Evolutionary conservation across 495 filamentous ascomycete genomes (phyloP).

Genomic region (Terfezia boudieri): DNA sequence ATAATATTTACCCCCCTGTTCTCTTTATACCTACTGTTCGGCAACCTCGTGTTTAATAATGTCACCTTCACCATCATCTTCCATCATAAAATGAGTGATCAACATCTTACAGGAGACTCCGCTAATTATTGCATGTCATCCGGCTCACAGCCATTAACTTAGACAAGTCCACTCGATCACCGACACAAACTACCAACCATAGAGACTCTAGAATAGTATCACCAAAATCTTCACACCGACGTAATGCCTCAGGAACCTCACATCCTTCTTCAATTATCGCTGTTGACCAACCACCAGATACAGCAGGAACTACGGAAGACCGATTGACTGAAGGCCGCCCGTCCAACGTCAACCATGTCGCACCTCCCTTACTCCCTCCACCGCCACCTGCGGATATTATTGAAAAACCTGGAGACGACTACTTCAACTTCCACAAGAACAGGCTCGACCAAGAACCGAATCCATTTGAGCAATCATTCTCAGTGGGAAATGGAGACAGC

Average conservation of each 20-base stretch:
- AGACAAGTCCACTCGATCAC: background rate
- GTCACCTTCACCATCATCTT: too few species aligned
- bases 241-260: background rate
- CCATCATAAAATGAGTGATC: too few species aligned
- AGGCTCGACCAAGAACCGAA: conserved; percentile 47
- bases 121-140: background rate
- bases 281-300: background rate
- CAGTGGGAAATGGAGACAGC: conserved; percentile 39
- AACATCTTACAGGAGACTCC: background rate
- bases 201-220: background rate
- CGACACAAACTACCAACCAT: background rate
- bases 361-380: background rate
- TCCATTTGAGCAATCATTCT: conserved; percentile 87
- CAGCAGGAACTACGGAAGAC: background rate
- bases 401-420: conserved; percentile 17
- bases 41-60: too few species aligned
- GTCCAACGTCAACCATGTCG: background rate
- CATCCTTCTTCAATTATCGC: background rate
- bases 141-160: background rate
- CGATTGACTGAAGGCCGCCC: background rate
- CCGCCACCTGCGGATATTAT: background rate
- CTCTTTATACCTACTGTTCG: background rate
- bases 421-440: conserved; percentile 11
- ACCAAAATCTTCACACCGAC: background rate
- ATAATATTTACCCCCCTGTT: background rate